These are phyloP conservation scores for Berberis vulgaris DNA, from an alignment of 164 flowering plant genomes.

Conservation along the genomic window DNA sequence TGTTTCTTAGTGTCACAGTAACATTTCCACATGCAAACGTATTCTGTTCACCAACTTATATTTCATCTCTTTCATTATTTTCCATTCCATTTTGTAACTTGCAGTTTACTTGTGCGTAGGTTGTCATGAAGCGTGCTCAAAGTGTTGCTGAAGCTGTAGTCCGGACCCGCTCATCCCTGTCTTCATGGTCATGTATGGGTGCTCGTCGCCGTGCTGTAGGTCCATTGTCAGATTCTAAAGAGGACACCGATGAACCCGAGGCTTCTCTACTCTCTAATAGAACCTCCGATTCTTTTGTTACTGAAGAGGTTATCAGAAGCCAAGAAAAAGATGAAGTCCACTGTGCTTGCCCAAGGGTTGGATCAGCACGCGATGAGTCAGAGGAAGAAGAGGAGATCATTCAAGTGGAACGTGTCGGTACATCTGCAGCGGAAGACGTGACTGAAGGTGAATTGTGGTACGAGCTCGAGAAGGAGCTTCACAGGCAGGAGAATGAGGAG, in stretches of 20 bases:
- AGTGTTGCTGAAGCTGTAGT: constrained; percentile 88
- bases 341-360: constrained; percentile 23
- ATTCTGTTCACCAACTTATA: too few relatives aligned
- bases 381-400: constrained; percentile 52
- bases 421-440: constrained; percentile 42
- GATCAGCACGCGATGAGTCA: constrained; percentile 34
- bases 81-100: too few relatives aligned
- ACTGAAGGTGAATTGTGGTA: constrained; percentile 78
- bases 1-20: too few relatives aligned
- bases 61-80: too few relatives aligned
- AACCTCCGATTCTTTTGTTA: constrained; percentile 25
- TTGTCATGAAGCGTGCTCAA: constrained; percentile 84
- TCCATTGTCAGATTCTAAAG: constrained; percentile 25
- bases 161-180: constrained; percentile 59
- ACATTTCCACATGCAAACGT: too few relatives aligned
- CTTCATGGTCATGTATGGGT: constrained; percentile 95
- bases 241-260: constrained; percentile 28
- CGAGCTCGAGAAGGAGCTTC: constrained; percentile 77
- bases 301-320: constrained; percentile 20
- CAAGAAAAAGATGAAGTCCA: constrained; percentile 16
- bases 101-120: constrained; percentile 23
- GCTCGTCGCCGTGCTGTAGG: constrained; percentile 61
- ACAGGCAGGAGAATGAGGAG: constrained; percentile 33
- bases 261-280: constrained; percentile 29
- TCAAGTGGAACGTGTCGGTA: constrained; percentile 16